These are phyloP conservation scores for Linaria vulgaris DNA, from an alignment of 257 asterid genomes.

Conservation along the genomic window DNA sequence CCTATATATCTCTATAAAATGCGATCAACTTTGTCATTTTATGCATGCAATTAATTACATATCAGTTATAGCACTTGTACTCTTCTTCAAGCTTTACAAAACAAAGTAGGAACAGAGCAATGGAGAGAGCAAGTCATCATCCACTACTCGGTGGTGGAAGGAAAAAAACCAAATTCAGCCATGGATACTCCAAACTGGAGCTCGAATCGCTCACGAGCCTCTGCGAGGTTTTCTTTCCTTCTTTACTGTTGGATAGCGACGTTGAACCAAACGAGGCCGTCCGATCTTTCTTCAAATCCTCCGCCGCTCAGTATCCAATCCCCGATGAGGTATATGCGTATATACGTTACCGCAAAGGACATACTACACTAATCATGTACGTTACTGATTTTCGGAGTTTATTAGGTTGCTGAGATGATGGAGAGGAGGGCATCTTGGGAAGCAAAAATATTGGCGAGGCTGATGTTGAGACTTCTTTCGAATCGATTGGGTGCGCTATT, in stretches of 20 bases:
- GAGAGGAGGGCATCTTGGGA: conserved; percentile 52
- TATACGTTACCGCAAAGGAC: no score
- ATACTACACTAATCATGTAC: no score
- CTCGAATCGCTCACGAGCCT: conserved; percentile 45
- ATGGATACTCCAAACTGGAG: conserved; percentile 53
- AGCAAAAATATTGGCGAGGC: conserved; percentile 42
- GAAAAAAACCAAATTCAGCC: conserved; percentile 66
- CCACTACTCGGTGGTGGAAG: conserved; percentile 68
- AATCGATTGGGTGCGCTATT: conserved; percentile 66
- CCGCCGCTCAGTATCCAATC: conserved; percentile 67
- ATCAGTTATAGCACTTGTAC: no score
- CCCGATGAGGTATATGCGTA: conserved; percentile 65
- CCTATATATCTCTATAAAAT: no score
- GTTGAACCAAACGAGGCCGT: conserved; percentile 19
- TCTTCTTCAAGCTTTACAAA: background rate
- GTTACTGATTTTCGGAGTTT: no score
- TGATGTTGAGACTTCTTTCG: conserved; percentile 47
- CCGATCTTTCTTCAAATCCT: conserved; percentile 39
- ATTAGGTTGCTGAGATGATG: conserved; percentile 61
- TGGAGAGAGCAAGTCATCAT: conserved; percentile 47
- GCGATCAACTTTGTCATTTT: no score
- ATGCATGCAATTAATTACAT: no score
- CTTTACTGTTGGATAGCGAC: conserved; percentile 29
- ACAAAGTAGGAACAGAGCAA: conserved; percentile 6
- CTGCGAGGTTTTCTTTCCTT: conserved; percentile 57